Base-by-base conservation (phyloP, 768 basidiomycete genomes). In the Termitomyces sp. region DNA sequence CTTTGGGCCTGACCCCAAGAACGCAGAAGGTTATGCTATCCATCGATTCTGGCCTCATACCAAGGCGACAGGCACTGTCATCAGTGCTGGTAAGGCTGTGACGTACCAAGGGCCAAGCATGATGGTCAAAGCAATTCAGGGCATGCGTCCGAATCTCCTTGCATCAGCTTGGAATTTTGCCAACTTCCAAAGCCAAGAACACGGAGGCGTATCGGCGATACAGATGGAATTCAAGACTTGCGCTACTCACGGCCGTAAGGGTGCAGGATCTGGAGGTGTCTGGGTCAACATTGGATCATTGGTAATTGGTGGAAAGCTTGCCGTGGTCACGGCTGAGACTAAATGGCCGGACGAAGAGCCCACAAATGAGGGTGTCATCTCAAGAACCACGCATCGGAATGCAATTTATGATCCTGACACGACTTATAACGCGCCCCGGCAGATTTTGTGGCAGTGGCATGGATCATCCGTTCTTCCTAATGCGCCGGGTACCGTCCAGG, bases 161-260 rank as follows among this genome's bases (percentile, higher is more conserved):
- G 97, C 97, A 14, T 78, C 91, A 20, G 75, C 88, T 9, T 99
- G 97, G 97, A 98, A 98, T 76, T 99, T 98, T 74, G 87, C 78
- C 30, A 80, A 90, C 75, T 99, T 99, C 80, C 88, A 93, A 71
- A 89, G 90, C 67, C 71, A 77, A 18, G 76, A 83, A 26, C 80
- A 84, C 50, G 86, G 83, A 18, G 88, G 88, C 8, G 87, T 92
- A 8, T 86, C 92, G 54, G 92, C 93, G 10, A 77, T 97, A 38
- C 89, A 92, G 76, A 98, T 98, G 96, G 97, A 98, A 70, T 93
- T 97, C 64, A 92, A 85, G 62, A 98, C 96, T 3, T 83, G 81
- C 2, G 81, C 88, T 49, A 75, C 80, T 18, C 84, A 96, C 69
- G 96, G 96, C 6, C 84, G 82, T 62, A 81, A 84, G 59, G 93